Evolutionary conservation across 345 rosid species (phyloP).

Genomic region (Cardamine occulta): DNA sequence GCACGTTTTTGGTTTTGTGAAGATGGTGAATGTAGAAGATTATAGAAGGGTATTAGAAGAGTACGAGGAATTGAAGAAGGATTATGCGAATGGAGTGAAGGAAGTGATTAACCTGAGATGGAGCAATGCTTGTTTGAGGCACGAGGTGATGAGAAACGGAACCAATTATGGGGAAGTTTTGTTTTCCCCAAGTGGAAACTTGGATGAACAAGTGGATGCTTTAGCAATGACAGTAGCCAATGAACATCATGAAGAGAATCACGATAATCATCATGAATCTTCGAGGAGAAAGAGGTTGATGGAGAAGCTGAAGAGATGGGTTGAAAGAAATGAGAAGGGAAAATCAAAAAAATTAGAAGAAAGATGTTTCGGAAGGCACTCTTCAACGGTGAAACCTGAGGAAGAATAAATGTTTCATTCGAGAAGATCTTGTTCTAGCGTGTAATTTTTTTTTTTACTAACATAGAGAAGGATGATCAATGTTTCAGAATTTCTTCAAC

Average conservation of each 20-base stretch:
- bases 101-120: constrained; percentile 66
- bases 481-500: neutral
- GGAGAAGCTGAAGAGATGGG: constrained; percentile 68
- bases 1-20: neutral
- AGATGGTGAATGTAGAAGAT: constrained; percentile 49
- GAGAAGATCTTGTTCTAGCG: constrained; percentile 61
- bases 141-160: constrained; percentile 54
- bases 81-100: constrained; percentile 49
- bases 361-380: constrained; percentile 54
- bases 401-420: constrained; percentile 44
- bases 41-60: constrained; percentile 51
- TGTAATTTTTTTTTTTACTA: neutral
- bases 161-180: constrained; percentile 32
- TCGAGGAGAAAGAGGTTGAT: constrained; percentile 60
- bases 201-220: constrained; percentile 36
- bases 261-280: constrained; percentile 27
- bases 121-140: constrained; percentile 79
- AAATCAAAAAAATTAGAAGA: constrained; percentile 48
- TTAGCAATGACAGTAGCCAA: constrained; percentile 26
- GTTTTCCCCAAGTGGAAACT: constrained; percentile 40
- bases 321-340: constrained; percentile 60
- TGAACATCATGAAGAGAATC: neutral
- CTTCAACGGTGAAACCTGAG: constrained; percentile 44
- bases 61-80: constrained; percentile 53
- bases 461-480: neutral